Percentiles rank a stretch among this genome's conserved stretches.
phyloP scores from a whole-genome alignment of 331 rosid genomes.

The Pyracantha coccinea region DNA sequence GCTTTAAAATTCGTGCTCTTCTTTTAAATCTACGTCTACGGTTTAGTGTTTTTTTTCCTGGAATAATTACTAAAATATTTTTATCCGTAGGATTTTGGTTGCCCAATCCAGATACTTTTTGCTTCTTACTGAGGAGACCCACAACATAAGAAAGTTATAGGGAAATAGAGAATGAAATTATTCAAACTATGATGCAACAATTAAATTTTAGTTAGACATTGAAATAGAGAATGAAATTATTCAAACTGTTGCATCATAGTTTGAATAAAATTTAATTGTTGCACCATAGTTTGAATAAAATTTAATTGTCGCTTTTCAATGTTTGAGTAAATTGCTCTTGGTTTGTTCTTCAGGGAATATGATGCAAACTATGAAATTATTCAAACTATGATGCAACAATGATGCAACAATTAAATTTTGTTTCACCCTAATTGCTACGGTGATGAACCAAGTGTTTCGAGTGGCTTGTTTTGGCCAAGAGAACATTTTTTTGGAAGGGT shows the following conservation, averaged over 20 bases:
- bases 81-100: no score
- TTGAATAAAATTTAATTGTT: no score
- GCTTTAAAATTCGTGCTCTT: no score
- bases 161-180: slow-evolving; percentile 8
- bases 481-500: slow-evolving; percentile 46
- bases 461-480: slow-evolving; percentile 68
- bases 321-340: no score
- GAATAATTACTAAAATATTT: no score
- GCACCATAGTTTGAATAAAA: no score
- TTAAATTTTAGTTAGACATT: neutral
- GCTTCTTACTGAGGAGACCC: slow-evolving; percentile 63
- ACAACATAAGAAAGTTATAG: slow-evolving; percentile 2
- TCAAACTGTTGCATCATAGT: no score
- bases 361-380: slow-evolving; percentile 12
- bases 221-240: no score
- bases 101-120: slow-evolving; percentile 68
- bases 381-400: slow-evolving; percentile 2
- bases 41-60: no score
- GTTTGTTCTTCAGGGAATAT: no score
- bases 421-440: slow-evolving; percentile 60
- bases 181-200: slow-evolving; percentile 3
- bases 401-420: neutral
- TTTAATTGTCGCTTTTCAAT: no score
- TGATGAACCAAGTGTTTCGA: slow-evolving; percentile 69
- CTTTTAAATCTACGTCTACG: no score